These are phyloP conservation scores for Pyrenophora graminea DNA, from an alignment of 2,329 filamentous ascomycete genomes.

Conservation along the genomic window DNA sequence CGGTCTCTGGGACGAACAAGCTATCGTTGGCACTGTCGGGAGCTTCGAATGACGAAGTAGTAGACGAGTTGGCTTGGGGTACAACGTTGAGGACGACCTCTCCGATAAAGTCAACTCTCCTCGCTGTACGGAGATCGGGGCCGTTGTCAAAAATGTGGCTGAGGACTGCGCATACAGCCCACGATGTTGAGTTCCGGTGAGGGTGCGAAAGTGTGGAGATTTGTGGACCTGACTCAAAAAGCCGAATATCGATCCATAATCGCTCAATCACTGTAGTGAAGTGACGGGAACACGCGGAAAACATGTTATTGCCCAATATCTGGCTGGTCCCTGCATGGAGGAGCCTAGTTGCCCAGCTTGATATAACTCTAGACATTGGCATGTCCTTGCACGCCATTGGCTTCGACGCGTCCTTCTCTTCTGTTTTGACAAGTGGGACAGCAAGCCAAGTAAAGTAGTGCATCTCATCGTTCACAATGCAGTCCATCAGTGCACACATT, in stretches of 20 bases:
- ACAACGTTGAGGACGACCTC: slow-evolving; percentile 41
- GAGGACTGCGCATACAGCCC: slow-evolving; percentile 43
- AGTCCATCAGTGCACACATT: slow-evolving; percentile 34
- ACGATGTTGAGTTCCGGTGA: slow-evolving; percentile 32
- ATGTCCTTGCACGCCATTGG: background rate
- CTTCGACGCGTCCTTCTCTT: background rate
- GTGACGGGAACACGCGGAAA: background rate
- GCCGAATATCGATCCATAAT: slow-evolving; percentile 38
- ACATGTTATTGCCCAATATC: slow-evolving; percentile 1
- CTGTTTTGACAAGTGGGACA: slow-evolving; percentile 34
- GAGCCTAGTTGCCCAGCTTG: slow-evolving; percentile 24
- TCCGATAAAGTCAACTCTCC: slow-evolving; percentile 26
- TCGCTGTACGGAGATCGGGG: slow-evolving; percentile 20
- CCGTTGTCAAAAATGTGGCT: slow-evolving; percentile 36
- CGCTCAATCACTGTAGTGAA: slow-evolving; percentile 26
- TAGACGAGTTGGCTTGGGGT: slow-evolving; percentile 13
- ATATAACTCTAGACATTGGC: slow-evolving; percentile 8
- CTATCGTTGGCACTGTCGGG: background rate
- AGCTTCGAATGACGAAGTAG: background rate
- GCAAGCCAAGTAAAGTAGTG: slow-evolving; percentile 41
- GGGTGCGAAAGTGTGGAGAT: slow-evolving; percentile 24
- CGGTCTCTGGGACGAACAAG: background rate
- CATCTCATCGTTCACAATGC: slow-evolving; percentile 34
- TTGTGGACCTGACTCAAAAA: slow-evolving; percentile 25
- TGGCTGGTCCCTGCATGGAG: slow-evolving; percentile 10